Evolutionary conservation across 176 grass and related monocot genomes (phyloP), one percentile per base, ranked within the genome.

Genomic region (Lolium perenne): DNA sequence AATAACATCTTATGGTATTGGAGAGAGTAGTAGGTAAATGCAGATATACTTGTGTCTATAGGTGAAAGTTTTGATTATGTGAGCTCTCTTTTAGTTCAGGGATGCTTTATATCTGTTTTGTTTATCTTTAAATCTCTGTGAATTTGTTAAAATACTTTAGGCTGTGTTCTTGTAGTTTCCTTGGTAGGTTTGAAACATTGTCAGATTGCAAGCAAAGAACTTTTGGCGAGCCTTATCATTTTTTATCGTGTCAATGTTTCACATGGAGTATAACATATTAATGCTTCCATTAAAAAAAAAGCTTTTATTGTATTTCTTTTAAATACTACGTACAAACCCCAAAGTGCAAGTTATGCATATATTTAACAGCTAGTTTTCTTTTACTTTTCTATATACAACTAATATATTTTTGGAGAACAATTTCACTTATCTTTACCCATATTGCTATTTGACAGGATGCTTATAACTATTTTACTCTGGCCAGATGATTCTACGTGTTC

Each of bases 401-500:
- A 46, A 1, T 83, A 16, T 47, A 21, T 85, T 88, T 58, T 77
- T 32, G 10, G 47, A 69, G 70, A 89, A 74, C n/a, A 23, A 51
- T 91, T 85, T 95, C 84, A 89, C 86, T 84, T 88, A 84, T 91
- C 82, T 87, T 77, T 79, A 82, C 87, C 80, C 79, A 91, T 87
- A 61, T 91, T 91, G 89, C 84, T 95, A 81, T 67, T 89, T 89
- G 77, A 83, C 89, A 93, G 87, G 94, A 81, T 85, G 89, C 82
- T 87, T 91, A 83, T 85, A 91, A 76, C 84, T 91, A 83, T 89
- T 95, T 91, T 89, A 90, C 80, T 93, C 72, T 95, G 94, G 89
- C 84, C 53, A 82, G 91, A 91, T 95, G 94, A 93, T 91, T 92
- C 89, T 87, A 77, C 91, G 17, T 87, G 81, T 95, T 90, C 91